Evolutionary conservation across 2,329 filamentous ascomycete species (phyloP).

Genomic region (Hirsutella rhossiliensis): DNA sequence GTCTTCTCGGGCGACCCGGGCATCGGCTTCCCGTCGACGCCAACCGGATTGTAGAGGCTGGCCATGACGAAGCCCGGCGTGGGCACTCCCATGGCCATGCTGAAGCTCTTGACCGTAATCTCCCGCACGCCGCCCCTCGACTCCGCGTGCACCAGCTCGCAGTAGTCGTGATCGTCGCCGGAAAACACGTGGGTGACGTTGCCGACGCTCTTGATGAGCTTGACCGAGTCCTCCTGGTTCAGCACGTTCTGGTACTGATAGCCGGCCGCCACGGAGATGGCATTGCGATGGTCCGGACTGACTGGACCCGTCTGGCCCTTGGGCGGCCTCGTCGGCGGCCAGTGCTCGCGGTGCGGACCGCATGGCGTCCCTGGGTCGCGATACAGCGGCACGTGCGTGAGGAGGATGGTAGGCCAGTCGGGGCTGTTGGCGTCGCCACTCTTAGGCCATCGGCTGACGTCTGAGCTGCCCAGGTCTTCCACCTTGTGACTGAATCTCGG

Average conservation of each 20-base stretch:
- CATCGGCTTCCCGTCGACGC: conserved; percentile 40
- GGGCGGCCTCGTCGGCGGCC: conserved; percentile 55
- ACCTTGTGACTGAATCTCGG: conserved; percentile 45
- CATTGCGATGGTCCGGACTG: conserved; percentile 57
- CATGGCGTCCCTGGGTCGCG: conserved; percentile 74
- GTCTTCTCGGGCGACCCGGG: conserved; percentile 39
- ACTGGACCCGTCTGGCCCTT: conserved; percentile 43
- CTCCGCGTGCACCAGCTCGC: conserved; percentile 69
- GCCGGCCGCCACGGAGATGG: conserved; percentile 64
- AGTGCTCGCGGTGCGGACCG: conserved; percentile 74
- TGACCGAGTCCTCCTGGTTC: conserved; percentile 60
- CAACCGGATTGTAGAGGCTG: conserved; percentile 86
- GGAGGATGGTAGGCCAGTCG: conserved; percentile 75
- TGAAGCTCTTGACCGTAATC: conserved; percentile 91
- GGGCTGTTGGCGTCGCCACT: conserved; percentile 31
- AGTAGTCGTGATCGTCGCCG: conserved; percentile 97
- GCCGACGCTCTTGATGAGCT: conserved; percentile 65
- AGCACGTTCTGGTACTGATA: conserved; percentile 98
- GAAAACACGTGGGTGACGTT: conserved; percentile 82
- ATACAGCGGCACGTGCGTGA: conserved; percentile 86
- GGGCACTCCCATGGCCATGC: conserved; percentile 91
- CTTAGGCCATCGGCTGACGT: conserved; percentile 15
- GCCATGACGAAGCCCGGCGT: conserved; percentile 78
- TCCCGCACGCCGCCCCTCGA: conserved; percentile 57
- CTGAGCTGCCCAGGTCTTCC: conserved; percentile 41